These are phyloP conservation scores for Phycomyces nitens DNA, from an alignment of 192 early-diverging fungal genomes.

Conservation along the genomic window DNA sequence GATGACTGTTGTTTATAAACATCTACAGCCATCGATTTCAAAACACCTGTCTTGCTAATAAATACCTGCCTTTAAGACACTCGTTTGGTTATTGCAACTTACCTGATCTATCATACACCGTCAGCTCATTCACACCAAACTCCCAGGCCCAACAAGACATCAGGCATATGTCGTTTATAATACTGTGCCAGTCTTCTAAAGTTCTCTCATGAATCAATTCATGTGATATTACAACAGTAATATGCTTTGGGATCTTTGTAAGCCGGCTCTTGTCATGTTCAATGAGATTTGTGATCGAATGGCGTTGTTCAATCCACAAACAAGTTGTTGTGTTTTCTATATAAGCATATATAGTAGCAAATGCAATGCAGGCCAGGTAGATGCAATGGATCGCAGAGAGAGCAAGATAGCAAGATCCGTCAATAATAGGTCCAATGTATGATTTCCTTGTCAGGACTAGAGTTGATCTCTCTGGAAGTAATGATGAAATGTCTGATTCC, in stretches of 20 bases:
- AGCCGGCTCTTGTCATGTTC: slow-evolving; percentile 15
- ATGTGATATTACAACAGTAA: slow-evolving; percentile 21
- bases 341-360: not conserved
- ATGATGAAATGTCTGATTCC: not conserved
- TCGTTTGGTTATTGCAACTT: not conserved
- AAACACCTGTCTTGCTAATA: slow-evolving; percentile 3
- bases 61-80: not conserved
- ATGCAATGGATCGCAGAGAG: slow-evolving; percentile 4
- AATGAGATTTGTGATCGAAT: not conserved
- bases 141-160: slow-evolving; percentile 29
- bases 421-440: not conserved
- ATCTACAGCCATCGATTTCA: slow-evolving; percentile 18
- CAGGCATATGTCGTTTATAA: slow-evolving; percentile 17
- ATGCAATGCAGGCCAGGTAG: slow-evolving; percentile 3
- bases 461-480: not conserved
- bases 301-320: not conserved
- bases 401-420: not conserved
- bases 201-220: slow-evolving; percentile 18
- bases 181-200: slow-evolving; percentile 16
- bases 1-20: slow-evolving; percentile 20
- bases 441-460: not conserved
- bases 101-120: slow-evolving; percentile 27
- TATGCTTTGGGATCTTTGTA: slow-evolving; percentile 23
- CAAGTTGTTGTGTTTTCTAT: not conserved
- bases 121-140: slow-evolving; percentile 24